Evolutionary conservation across 75 land plant species (phyloP), one percentile per base, ranked within the genome.

Genomic region (Isoetes taiwanensis): DNA sequence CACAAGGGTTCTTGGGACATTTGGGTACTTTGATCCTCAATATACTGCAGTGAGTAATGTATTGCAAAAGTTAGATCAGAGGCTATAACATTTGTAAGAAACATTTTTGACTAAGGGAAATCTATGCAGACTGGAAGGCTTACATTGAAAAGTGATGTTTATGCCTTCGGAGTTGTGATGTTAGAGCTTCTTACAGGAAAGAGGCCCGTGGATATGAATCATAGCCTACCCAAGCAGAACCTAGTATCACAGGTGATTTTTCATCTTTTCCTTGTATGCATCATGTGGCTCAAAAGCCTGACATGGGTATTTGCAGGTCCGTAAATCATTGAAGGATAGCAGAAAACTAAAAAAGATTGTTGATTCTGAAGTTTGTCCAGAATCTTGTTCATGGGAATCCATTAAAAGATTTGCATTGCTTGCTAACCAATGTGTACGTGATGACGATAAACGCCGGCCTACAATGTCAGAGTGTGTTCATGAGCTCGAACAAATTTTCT

Each of bases 81-180:
- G 39, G 14, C 16, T 48, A 11, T 8, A 12, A 12, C 31, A 8
- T n/a, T 14, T 54, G 4, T 30, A 27, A 21, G 33, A 26, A 4
- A 54, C 5, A 26, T 8, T 27, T 32, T 54, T 54, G 29, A 10
- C 32, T 12, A 54, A 27, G 14, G 14, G 4, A 14, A 26, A n/a
- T 54, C 32, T 37, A 14, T 26, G 30, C 81, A 86, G 90, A 86
- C 90, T 30, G 87, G 90, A 46, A 83, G 84, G 58, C 80, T 86
- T 24, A 86, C 87, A 14, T 23, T 86, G 17, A 87, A 83, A 50
- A 86, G 83, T 40, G 90, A 86, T 61, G 90, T 86, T 2, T 86
- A 86, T 75, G 88, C 87, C 57, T 86, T 83, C 75, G 90, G 90
- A 25, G 79, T 86, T 19, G 90, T 86, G 26, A 72, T 82, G 21